A percentile compares a stretch with the other conserved stretches of the same genome.
Evolutionary conservation across 192 early-diverging fungal genomes (phyloP).

Genomic region (Coemansia sp.): DNA sequence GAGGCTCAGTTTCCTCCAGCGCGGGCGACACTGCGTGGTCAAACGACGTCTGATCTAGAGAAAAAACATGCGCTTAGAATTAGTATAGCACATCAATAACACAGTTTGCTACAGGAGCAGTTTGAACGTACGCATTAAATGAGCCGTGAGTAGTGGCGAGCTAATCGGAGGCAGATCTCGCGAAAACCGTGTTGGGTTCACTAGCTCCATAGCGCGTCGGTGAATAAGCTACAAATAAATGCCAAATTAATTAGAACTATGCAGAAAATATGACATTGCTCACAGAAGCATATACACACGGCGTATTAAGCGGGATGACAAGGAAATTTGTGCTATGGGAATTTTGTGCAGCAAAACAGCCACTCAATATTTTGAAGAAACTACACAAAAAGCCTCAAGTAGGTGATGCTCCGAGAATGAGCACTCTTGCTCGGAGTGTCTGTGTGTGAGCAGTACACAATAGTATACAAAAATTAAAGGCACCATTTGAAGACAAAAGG

Average conservation of each 20-base stretch:
- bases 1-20: slow-evolving; percentile 30
- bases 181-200: slow-evolving; percentile 27
- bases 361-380: neutral
- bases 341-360: neutral
- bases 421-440: neutral
- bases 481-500: neutral
- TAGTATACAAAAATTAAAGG: neutral
- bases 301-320: neutral
- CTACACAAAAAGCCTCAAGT: slow-evolving; percentile 1
- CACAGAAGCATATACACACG: neutral
- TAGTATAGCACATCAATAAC: neutral
- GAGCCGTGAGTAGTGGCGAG: slow-evolving; percentile 27
- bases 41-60: slow-evolving; percentile 24
- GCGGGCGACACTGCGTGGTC: slow-evolving; percentile 31
- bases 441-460: neutral
- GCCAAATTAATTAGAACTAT: neutral
- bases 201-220: slow-evolving; percentile 35
- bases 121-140: slow-evolving; percentile 27
- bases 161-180: slow-evolving; percentile 44
- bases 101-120: neutral
- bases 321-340: slow-evolving; percentile 6
- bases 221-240: slow-evolving; percentile 40
- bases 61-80: neutral
- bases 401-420: neutral
- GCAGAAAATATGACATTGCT: neutral